phyloP scores from a whole-genome alignment of 2,329 filamentous ascomycete genomes.

The Periglandula ipomoeae region DNA sequence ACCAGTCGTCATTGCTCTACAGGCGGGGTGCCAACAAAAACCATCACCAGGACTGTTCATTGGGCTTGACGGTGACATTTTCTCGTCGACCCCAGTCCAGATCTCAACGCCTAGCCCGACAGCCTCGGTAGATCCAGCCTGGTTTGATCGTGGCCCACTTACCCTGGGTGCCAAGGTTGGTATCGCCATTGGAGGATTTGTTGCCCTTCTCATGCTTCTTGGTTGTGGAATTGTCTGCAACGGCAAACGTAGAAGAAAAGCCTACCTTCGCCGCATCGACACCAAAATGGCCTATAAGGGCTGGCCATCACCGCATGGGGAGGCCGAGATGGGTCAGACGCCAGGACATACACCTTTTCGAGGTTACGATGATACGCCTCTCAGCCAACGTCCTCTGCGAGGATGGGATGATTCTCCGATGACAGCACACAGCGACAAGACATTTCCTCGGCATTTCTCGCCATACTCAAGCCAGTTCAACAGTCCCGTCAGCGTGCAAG shows the following conservation, averaged over 20 bases:
- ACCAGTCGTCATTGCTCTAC: conserved; percentile 39
- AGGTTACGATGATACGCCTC: conserved; percentile 35
- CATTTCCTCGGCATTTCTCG: conserved; percentile 42
- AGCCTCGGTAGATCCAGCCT: conserved; percentile 29
- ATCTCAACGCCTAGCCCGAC: conserved; percentile 39
- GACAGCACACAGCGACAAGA: conserved; percentile 31
- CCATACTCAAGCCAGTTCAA: conserved; percentile 52
- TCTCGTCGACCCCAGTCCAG: conserved; percentile 38
- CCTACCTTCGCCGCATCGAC: conserved; percentile 39
- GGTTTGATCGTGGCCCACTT: conserved; percentile 35
- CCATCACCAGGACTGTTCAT: conserved; percentile 37
- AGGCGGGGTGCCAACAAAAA: conserved; percentile 46
- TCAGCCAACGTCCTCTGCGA: conserved; percentile 42
- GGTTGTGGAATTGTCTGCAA: conserved; percentile 47
- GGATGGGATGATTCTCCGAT: conserved; percentile 46
- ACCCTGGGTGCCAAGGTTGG: conserved; percentile 48
- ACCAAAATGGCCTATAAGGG: conserved; percentile 26
- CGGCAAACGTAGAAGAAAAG: conserved; percentile 45
- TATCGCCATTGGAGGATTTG: conserved; percentile 43
- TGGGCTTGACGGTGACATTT: conserved; percentile 42
- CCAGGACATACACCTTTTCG: conserved; percentile 16
- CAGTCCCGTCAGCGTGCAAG: conserved; percentile 42
- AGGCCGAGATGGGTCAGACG: conserved; percentile 19
- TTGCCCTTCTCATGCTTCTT: conserved; percentile 34
- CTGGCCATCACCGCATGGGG: conserved; percentile 30